Percentiles rank a stretch among this genome's conserved stretches.
phyloP scores from a whole-genome alignment of 164 flowering plant species.

The Vitis amurensis region DNA sequence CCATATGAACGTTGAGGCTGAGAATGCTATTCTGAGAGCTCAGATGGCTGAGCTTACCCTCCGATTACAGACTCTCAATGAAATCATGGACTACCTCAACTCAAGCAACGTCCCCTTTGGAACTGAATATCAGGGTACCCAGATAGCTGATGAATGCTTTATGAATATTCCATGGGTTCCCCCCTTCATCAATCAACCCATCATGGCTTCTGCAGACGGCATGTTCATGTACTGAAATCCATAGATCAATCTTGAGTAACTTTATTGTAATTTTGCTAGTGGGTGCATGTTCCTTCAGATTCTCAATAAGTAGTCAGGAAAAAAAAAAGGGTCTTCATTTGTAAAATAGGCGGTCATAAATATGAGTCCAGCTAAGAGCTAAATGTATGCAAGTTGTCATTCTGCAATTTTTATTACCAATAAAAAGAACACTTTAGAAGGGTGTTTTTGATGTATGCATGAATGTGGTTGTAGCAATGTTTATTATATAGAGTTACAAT shows the following conservation, averaged over 20 bases:
- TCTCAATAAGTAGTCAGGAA: neutral
- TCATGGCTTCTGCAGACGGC: conserved; percentile 23
- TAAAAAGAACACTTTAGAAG: no score
- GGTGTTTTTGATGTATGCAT: no score
- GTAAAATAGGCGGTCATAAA: no score
- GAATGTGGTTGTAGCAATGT: no score
- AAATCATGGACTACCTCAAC: conserved; percentile 21
- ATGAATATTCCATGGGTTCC: conserved; percentile 13
- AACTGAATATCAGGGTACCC: neutral
- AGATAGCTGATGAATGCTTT: neutral
- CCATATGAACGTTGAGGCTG: conserved; percentile 28
- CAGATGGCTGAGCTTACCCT: conserved; percentile 37
- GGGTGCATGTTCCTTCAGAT: neutral
- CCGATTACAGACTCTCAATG: conserved; percentile 32
- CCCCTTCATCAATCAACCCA: conserved; percentile 15
- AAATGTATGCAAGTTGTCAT: no score
- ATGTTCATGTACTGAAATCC: conserved; percentile 14
- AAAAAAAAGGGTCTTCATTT: neutral
- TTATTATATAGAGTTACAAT: no score
- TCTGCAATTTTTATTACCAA: no score
- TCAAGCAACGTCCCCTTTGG: neutral
- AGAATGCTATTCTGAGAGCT: conserved; percentile 36
- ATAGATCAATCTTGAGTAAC: neutral
- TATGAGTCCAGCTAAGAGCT: no score
- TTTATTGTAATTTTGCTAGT: neutral